A percentile compares a stretch with the other conserved stretches of the same genome.
Conservation (phyloP, 768 basidiomycete genomes). For the Lactifluus subvellereus region DNA sequence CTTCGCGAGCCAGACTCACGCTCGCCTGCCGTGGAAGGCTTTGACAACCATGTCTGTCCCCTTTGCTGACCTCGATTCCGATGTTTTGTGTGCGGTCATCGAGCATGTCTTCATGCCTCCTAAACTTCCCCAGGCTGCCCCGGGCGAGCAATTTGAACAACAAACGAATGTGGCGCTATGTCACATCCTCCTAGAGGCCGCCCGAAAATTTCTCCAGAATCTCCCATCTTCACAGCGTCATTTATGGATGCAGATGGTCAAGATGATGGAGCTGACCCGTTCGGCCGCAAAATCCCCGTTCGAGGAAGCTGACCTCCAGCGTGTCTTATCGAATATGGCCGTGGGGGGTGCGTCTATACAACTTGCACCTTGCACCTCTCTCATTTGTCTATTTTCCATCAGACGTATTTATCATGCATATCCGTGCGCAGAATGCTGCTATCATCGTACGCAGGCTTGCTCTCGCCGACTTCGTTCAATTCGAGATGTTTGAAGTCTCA, state of each 20-base stretch:
- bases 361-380: neutral
- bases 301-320: neutral
- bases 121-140: slow-evolving; percentile 8
- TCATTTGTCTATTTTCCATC: neutral
- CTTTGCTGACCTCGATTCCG: neutral
- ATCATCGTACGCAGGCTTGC: slow-evolving; percentile 30
- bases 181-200: neutral
- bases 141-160: neutral
- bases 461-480: slow-evolving; percentile 27
- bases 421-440: slow-evolving; percentile 45
- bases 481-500: slow-evolving; percentile 46
- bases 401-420: slow-evolving; percentile 37
- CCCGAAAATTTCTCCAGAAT: neutral
- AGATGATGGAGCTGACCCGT: slow-evolving; percentile 1
- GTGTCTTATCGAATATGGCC: neutral
- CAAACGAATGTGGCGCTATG: slow-evolving; percentile 8
- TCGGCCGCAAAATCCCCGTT: neutral
- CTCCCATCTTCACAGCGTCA: neutral
- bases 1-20: neutral
- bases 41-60: neutral
- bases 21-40: neutral
- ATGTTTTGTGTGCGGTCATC: neutral
- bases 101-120: slow-evolving; percentile 14
- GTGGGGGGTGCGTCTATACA: neutral
- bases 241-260: slow-evolving; percentile 12